These are phyloP conservation scores for Metrosideros polymorpha DNA, from an alignment of 441 rosid genomes.

Conservation along the genomic window DNA sequence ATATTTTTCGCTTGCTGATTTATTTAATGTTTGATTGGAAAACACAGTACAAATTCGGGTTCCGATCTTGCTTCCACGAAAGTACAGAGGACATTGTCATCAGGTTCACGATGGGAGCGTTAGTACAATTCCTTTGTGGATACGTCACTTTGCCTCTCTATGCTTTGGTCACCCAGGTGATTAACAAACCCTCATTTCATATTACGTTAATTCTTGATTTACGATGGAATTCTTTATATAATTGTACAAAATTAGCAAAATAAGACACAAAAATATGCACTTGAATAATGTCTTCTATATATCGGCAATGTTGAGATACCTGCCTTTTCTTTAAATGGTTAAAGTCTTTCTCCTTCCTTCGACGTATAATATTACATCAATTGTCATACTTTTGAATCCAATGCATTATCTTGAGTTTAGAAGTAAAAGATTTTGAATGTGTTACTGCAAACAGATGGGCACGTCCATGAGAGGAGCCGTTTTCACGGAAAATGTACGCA, in stretches of 20 bases:
- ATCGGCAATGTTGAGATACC: no score
- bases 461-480: conserved; percentile 47
- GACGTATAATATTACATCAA: not conserved
- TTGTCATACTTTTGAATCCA: not conserved
- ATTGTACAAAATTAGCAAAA: not conserved
- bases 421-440: not conserved
- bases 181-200: not conserved
- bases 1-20: not conserved
- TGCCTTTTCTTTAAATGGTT: no score
- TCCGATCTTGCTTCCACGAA: conserved; percentile 55
- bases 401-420: not conserved
- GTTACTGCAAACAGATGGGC: conserved; percentile 53
- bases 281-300: no score
- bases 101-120: conserved; percentile 37
- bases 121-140: conserved; percentile 69
- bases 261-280: not conserved
- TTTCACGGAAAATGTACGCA: conserved; percentile 42
- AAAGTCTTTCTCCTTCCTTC: no score
- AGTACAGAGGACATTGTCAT: conserved; percentile 38
- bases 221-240: not conserved
- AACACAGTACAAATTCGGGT: conserved; percentile 51
- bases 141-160: conserved; percentile 82
- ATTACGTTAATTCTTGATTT: not conserved
- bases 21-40: not conserved
- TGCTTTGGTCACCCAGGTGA: conserved; percentile 85